A percentile compares a stretch with the other conserved stretches of the same genome.
Evolutionary conservation across 768 basidiomycete genomes (phyloP).

Genomic region (Boletus pseudo-olivaceus): DNA sequence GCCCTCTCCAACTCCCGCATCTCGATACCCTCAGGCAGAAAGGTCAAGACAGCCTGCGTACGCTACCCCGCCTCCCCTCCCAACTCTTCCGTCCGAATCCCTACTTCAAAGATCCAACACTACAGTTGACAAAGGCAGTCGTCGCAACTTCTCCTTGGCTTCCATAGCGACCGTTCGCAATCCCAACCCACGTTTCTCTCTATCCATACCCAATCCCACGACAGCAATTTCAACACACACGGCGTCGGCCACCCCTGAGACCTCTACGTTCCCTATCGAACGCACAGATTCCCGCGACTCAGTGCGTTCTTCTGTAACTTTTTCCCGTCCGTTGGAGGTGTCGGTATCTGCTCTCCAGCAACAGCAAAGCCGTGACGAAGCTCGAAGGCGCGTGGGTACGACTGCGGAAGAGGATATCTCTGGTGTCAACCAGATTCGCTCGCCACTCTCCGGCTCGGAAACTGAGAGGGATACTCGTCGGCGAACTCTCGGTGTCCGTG

Average conservation of each 20-base stretch:
- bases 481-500: slow-evolving; percentile 36
- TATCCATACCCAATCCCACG: slow-evolving; percentile 55
- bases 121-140: slow-evolving; percentile 25
- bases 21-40: slow-evolving; percentile 35
- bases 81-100: too few relatives aligned
- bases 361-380: slow-evolving; percentile 41
- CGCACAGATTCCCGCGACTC: slow-evolving; percentile 50
- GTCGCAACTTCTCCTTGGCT: slow-evolving; percentile 43
- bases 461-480: slow-evolving; percentile 45
- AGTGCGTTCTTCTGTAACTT: slow-evolving; percentile 49
- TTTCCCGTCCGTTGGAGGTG: slow-evolving; percentile 59
- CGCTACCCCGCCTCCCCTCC: slow-evolving; percentile 55
- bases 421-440: slow-evolving; percentile 23
- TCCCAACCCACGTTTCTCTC: slow-evolving; percentile 40
- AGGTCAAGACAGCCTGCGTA: slow-evolving; percentile 45
- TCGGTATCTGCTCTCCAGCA: slow-evolving; percentile 55
- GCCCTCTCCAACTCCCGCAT: slow-evolving; percentile 45
- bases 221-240: slow-evolving; percentile 63
- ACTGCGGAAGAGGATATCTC: slow-evolving; percentile 23
- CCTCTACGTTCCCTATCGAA: slow-evolving; percentile 30
- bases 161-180: slow-evolving; percentile 47
- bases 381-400: slow-evolving; percentile 33
- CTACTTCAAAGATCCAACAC: slow-evolving; percentile 26
- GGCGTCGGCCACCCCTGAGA: slow-evolving; percentile 47
- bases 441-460: slow-evolving; percentile 45